Evolutionary conservation across 2,329 filamentous ascomycete genomes (phyloP).

Genomic region (Calonectria pseudoreteaudii): DNA sequence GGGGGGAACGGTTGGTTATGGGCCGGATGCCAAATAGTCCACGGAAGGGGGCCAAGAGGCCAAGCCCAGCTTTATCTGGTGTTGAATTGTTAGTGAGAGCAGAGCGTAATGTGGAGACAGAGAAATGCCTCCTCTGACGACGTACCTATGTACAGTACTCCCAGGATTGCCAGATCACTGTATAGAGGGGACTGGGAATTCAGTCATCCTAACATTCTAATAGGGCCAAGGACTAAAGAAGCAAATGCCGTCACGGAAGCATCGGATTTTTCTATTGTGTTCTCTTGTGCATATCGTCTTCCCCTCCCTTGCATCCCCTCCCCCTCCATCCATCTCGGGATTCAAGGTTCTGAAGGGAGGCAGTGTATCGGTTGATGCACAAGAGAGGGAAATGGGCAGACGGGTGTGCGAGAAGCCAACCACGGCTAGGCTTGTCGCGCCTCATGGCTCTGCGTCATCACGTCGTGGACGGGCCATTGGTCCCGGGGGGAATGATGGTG

Average conservation of each 20-base stretch:
- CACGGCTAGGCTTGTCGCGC: conserved; percentile 31
- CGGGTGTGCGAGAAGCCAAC: conserved; percentile 23
- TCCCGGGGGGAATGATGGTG: conserved; percentile 39
- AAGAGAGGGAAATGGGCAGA: conserved; percentile 21
- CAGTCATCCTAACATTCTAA: conserved; percentile 7
- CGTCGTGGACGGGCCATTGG: conserved; percentile 35
- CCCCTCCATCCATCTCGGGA: background rate
- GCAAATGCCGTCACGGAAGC: conserved; percentile 4
- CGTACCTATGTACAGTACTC: background rate
- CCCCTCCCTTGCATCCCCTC: conserved; percentile 1
- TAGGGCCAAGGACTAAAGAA: background rate
- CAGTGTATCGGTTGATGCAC: conserved; percentile 22
- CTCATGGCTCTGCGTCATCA: conserved; percentile 42
- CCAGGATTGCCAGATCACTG: background rate
- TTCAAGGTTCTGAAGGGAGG: conserved; percentile 4
- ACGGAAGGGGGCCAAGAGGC: background rate
- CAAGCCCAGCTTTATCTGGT: background rate
- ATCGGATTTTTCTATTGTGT: background rate
- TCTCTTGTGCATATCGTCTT: background rate
- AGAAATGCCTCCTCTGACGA: background rate
- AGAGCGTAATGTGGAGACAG: background rate
- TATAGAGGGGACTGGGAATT: background rate
- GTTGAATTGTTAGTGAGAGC: background rate
- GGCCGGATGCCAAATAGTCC: conserved; percentile 1
- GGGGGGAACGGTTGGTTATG: background rate